Base-by-base conservation (phyloP, 2,329 filamentous ascomycete species). In the Pseudogymnoascus pannorum region DNA sequence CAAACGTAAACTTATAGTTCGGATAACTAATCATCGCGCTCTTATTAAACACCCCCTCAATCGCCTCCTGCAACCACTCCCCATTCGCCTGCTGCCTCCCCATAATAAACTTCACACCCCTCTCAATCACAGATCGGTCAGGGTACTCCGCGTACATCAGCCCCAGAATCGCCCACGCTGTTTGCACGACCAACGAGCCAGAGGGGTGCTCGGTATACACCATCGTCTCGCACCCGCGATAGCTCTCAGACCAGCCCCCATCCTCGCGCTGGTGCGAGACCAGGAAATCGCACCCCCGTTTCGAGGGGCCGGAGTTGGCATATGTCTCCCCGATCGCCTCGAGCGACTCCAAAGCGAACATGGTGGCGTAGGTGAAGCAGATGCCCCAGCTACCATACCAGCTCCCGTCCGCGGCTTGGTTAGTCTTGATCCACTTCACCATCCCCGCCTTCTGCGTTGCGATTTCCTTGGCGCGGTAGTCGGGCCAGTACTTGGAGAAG, bases 351-450 rank as follows among this genome's bases (percentile, higher is more conserved):
- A 97, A 80, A 0, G 92, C 92, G 76, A 99, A 99, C 92, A 97
- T 95, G 65, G 86, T 89, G 0, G 92, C 94, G 72, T 99, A 99
- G 0, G 92, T 97, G 75, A 96, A 99, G 77, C 94, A 99, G 69
- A 99, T 95, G 59, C 91, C 94, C 94, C 94, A 99, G 71, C 86
- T 92, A 51, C 94, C 94, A 72, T 99, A 97, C 94, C 94, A 99
- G 63, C 88, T 89, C n/a, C 94, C 94, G 68, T 97, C 91, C 0
- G 81, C 73, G 2, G 83, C 79, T 75, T 97, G 94, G 2, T 86
- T 83, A 1, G 81, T 81, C 71, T 92, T 89, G 74, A 99, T 96
- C 78, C 92, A 97, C 58, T 80, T 77, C 1, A 96, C 84, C 0
- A 92, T 92, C 36, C 87, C 82, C 18, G 78, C 77, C 66, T 94